Conservation (phyloP, 1,139 yeast species). For the Scheffersomyces stambukii region DNA sequence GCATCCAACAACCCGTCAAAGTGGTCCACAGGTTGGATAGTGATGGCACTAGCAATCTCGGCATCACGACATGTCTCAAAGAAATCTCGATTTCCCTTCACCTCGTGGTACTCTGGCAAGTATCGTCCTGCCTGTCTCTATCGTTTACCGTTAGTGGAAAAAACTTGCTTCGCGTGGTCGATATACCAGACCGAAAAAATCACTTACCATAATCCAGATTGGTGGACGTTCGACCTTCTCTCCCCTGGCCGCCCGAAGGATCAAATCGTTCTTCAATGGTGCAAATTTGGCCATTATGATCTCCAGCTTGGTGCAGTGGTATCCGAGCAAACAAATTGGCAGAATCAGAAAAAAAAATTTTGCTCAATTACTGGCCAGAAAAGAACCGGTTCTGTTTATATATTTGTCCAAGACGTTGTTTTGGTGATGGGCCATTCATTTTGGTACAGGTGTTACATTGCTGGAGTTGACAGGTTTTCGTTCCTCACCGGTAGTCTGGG, state of each 20-base stretch:
- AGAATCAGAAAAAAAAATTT: too few species aligned
- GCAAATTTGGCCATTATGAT: conserved; percentile 55
- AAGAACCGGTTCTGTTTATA: too few species aligned
- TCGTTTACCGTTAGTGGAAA: conserved; percentile 9
- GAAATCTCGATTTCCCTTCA: conserved; percentile 81
- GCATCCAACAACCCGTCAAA: conserved; percentile 90
- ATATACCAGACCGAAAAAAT: background rate
- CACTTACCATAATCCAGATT: conserved; percentile 87
- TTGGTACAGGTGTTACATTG: too few species aligned
- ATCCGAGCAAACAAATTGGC: too few species aligned
- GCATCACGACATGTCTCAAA: conserved; percentile 93
- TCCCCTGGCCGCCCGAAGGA: conserved; percentile 77
- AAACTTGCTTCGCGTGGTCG: background rate
- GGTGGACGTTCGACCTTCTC: conserved; percentile 96
- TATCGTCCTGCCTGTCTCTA: conserved; percentile 86
- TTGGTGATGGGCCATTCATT: too few species aligned
- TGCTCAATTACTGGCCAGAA: too few species aligned
- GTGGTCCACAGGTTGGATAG: conserved; percentile 92
- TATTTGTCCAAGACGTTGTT: too few species aligned
- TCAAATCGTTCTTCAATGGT: conserved; percentile 78
- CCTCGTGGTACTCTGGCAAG: conserved; percentile 87
- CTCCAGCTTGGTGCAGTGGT: too few species aligned
- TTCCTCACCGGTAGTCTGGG: too few species aligned
- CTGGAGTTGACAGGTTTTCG: too few species aligned
- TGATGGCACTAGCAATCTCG: conserved; percentile 87